phyloP scores from a whole-genome alignment of 495 filamentous ascomycete genomes.

The Talaromyces adpressus region DNA sequence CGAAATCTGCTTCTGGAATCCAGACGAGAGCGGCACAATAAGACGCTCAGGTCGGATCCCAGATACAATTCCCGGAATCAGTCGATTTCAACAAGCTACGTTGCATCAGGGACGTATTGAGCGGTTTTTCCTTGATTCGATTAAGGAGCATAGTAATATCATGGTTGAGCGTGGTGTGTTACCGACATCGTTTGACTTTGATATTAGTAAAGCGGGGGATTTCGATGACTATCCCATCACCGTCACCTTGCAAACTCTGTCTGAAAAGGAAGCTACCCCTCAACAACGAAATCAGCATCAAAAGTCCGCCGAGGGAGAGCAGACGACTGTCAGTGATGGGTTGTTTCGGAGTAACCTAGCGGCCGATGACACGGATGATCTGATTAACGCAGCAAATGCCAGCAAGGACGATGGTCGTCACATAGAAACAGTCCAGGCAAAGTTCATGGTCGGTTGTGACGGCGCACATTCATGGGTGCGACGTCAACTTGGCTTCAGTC shows the following conservation, averaged over 20 bases:
- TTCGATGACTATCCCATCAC: slow-evolving; percentile 45
- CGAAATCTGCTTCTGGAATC: slow-evolving; percentile 33
- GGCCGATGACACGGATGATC: slow-evolving; percentile 50
- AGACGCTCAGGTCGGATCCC: slow-evolving; percentile 40
- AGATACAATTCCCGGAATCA: slow-evolving; percentile 44
- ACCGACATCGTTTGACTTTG: slow-evolving; percentile 34
- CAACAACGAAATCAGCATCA: slow-evolving; percentile 11
- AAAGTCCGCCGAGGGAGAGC: slow-evolving; percentile 1
- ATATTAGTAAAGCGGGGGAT: slow-evolving; percentile 34
- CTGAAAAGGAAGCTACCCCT: slow-evolving; percentile 34
- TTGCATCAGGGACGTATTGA: slow-evolving; percentile 53
- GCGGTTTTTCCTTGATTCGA: slow-evolving; percentile 45
- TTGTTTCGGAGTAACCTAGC: slow-evolving; percentile 50
- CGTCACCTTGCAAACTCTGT: slow-evolving; percentile 37
- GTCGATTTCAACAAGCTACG: slow-evolving; percentile 45
- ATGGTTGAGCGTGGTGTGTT: slow-evolving; percentile 38
- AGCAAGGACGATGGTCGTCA: slow-evolving; percentile 2
- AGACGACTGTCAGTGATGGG: slow-evolving; percentile 33
- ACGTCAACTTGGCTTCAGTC: slow-evolving; percentile 39
- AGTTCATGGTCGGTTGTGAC: slow-evolving; percentile 59
- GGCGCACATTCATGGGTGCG: slow-evolving; percentile 57
- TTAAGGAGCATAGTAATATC: slow-evolving; percentile 14
- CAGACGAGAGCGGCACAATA: slow-evolving; percentile 41
- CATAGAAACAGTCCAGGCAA: slow-evolving; percentile 40
- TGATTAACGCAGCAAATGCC: slow-evolving; percentile 28